A percentile compares a stretch with the other conserved stretches of the same genome.
Evolutionary conservation across 2,329 filamentous ascomycete genomes (phyloP).

Genomic region (Colletotrichum sojae): DNA sequence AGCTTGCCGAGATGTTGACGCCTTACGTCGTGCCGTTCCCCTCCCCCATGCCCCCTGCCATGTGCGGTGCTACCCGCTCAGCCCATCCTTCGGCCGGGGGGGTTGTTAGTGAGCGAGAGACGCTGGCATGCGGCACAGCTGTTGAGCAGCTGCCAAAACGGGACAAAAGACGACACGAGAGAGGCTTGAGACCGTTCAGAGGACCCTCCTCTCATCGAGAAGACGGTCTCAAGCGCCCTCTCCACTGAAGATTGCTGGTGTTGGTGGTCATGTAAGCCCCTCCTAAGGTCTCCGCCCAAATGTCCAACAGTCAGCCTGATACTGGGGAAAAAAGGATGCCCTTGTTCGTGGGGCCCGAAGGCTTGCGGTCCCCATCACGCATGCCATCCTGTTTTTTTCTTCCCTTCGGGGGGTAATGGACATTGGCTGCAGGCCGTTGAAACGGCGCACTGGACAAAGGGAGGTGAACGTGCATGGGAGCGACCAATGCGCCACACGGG

Average conservation of each 20-base stretch:
- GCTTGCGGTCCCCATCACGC: neutral
- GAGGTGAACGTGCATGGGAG: slow-evolving; percentile 1
- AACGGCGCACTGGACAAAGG: slow-evolving; percentile 17
- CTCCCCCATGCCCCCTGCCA: no score
- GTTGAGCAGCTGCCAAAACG: slow-evolving; percentile 1
- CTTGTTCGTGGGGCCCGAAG: neutral
- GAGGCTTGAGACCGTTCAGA: neutral
- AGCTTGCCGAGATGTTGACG: no score
- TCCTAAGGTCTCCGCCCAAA: neutral
- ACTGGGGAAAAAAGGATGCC: neutral
- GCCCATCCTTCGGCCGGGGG: neutral
- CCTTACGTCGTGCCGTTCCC: no score
- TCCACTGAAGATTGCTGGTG: neutral
- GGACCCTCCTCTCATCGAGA: neutral
- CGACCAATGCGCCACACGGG: slow-evolving; percentile 7
- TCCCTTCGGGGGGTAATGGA: neutral
- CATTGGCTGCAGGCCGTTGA: slow-evolving; percentile 19
- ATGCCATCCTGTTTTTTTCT: slow-evolving; percentile 8
- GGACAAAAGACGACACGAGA: neutral
- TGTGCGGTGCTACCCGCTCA: neutral
- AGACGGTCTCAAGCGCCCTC: neutral
- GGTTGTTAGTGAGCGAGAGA: neutral
- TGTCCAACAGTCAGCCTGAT: slow-evolving; percentile 4
- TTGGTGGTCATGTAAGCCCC: neutral
- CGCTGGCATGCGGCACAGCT: neutral